Percentiles rank a stretch among this genome's conserved stretches.
Conservation (phyloP, 2,329 filamentous ascomycete species). For the Hymenoscyphus infarciens region DNA sequence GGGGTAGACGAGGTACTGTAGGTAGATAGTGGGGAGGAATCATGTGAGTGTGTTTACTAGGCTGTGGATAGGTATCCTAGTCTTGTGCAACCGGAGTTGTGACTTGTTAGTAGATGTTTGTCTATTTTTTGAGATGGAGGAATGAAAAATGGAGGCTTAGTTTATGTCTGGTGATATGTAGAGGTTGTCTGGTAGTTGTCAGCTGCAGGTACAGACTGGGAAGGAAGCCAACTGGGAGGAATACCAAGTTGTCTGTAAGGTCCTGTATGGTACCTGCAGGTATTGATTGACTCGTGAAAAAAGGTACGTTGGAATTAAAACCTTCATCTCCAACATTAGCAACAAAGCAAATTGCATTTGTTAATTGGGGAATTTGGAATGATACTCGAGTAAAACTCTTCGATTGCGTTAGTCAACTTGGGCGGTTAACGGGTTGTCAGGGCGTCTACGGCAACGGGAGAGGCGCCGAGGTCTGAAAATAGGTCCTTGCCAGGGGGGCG, state of each 20-base stretch:
- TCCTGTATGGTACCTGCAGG: not conserved
- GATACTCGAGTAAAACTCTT: not conserved
- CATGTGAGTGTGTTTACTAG: conserved; percentile 1
- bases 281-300: not conserved
- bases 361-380: not conserved
- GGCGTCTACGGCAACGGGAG: conserved; percentile 8
- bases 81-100: conserved; percentile 1
- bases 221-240: not conserved
- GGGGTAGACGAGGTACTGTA: not conserved
- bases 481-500: not conserved
- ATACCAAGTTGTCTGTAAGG: not conserved
- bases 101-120: not conserved
- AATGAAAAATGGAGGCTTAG: conserved; percentile 1
- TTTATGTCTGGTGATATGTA: not conserved
- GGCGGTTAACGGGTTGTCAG: not conserved
- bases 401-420: not conserved
- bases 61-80: not conserved
- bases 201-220: not conserved
- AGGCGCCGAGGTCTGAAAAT: conserved; percentile 7
- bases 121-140: conserved; percentile 1
- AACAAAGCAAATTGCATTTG: not conserved
- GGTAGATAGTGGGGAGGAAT: not conserved
- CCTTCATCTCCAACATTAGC: not conserved
- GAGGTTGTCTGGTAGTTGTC: not conserved
- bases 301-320: not conserved